Base-by-base conservation (phyloP, 2,329 filamentous ascomycete species). In the Aspergillus texensis region DNA sequence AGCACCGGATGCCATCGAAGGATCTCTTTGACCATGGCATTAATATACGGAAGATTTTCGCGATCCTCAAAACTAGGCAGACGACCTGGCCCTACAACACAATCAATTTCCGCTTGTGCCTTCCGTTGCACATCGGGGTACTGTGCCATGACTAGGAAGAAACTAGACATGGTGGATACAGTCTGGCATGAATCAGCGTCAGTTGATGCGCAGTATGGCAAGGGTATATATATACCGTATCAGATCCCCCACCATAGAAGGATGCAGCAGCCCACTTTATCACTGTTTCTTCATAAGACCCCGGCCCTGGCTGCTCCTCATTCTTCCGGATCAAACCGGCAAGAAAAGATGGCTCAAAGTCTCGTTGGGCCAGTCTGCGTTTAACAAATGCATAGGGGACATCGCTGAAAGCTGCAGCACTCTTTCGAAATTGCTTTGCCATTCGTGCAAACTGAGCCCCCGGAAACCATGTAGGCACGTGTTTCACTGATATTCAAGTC, bases 121-220 rank as follows among this genome's bases (percentile, higher is more conserved):
- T 84, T 85, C 1, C 79, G 80, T 26, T 86, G 80, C 28, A 84
- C 82, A 12, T 81, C 79, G 0, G 81, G 81, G 32, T 81, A 83
- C n/a, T 84, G 75, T 11, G 77, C 80, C 71, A 86, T 86, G 0
- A 83, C 84, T 0, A 87, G 76, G 24, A 84, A 75, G 67, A 86
- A 86, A 0, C 65, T 71, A 54, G 71, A 65, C 3, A 82, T 64
- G 0, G 78, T 73, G 0, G 74, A 80, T 0, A 81, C 77, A 9
- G 78, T 84, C 81, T 81, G 24, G 14, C 2, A 30, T 32, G 30
- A 6, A 19, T 59, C 30, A 28, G 21, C 4, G 21, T 26, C 10
- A 8, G 11, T 16, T 16, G 8, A 11, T 4, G 36, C 6, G 43
- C 36, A 24, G 1, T 5, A 10, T 12, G 28, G 24, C 11, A 34